Base-by-base conservation (phyloP, 2,329 filamentous ascomycete genomes). In the Aureobasidium sp. region DNA sequence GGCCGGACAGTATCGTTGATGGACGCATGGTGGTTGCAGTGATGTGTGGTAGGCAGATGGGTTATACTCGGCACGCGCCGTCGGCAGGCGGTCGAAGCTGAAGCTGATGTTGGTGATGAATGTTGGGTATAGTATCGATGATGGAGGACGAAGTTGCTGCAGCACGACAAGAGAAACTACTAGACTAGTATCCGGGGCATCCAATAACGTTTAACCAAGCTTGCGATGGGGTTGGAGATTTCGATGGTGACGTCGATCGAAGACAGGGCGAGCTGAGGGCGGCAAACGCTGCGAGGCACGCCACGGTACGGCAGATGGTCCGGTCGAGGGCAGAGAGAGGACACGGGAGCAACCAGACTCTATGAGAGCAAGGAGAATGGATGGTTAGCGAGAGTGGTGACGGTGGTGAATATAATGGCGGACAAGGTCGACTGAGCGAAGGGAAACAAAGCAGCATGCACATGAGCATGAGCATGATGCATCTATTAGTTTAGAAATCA, bases 21-120 rank as follows among this genome's bases (percentile, higher is more conserved):
- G 63, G 44, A 58, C 63, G 65, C 66, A 67, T 67, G 55, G 52
- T 57, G 58, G 37, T 21, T 45, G 16, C 13, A 48, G 50, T 47
- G 37, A 45, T 47, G 49, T 41, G 30, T 44, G 5, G 21, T 30
- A n/a, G 9, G 13, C 27, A 37, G 27, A 25, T 37, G 44, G 11
- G 30, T 59, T 37, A 41, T 9, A 34, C 25, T 21, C 25, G 30
- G 39, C 30, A 52, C 34, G 25, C 49, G 25, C 49, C 34, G 49
- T 27, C 3, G 36, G 5, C n/a, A 16, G 36, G 52, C 39, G 34
- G 21, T 13, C n/a, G 13, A 30, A 25, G 21, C 21, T 21, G 21
- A 21, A 21, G 27, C 21, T 55, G 52, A 37, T 44, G 52, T 1
- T 42, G 15, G 21, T 25, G 41, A 57, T 37, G 21, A 15, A 25